phyloP scores from a whole-genome alignment of 2,329 filamentous ascomycete genomes.

The Leptographium lundbergii region DNA sequence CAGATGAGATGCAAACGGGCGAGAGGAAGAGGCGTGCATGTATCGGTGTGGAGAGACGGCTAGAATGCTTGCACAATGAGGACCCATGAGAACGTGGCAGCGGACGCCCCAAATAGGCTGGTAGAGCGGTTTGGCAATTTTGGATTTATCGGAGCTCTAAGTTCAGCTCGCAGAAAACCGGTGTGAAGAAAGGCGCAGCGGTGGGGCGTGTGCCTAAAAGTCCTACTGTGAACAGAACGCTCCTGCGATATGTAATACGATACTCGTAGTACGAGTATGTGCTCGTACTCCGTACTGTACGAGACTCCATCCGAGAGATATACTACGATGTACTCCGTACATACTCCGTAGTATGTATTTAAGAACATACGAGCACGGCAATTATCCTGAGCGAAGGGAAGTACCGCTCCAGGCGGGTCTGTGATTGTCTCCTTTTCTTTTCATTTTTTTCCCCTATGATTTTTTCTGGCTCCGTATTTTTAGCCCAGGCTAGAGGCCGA shows the following conservation, averaged over 20 bases:
- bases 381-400: neutral
- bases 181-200: neutral
- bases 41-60: neutral
- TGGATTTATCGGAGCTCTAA: neutral
- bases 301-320: neutral
- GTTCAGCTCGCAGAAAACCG: neutral
- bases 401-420: neutral
- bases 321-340: no score
- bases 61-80: neutral
- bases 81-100: neutral
- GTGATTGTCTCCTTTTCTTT: neutral
- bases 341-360: no score
- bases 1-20: constrained; percentile 3
- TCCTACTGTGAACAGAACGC: neutral
- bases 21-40: neutral
- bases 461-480: neutral
- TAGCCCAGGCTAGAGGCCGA: neutral
- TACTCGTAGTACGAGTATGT: no score
- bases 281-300: neutral
- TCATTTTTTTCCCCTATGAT: neutral
- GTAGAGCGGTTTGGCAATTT: neutral
- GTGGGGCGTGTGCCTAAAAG: neutral
- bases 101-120: neutral
- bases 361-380: neutral
- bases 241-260: neutral